A percentile compares a stretch with the other conserved stretches of the same genome.
phyloP scores from a whole-genome alignment of 805 yeast species.

The Candida ficus region DNA sequence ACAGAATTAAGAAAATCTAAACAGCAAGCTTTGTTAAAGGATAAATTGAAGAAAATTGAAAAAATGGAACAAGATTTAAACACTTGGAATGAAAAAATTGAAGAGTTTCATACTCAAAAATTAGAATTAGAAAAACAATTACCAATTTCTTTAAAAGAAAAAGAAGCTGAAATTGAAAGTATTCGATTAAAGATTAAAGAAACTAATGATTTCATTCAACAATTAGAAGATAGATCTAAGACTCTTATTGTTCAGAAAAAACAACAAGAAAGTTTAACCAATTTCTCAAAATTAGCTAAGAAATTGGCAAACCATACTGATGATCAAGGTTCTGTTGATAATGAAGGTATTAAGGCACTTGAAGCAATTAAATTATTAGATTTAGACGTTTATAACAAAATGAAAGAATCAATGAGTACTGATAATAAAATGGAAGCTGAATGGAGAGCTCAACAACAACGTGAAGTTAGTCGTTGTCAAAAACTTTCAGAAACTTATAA shows the following conservation, averaged over 20 bases:
- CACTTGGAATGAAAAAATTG: conserved; percentile 29
- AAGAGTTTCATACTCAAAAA: conserved; percentile 20
- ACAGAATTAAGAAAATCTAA: conserved; percentile 31
- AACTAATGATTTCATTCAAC: conserved; percentile 8
- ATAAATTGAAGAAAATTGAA: conserved; percentile 27
- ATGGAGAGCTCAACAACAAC: conserved; percentile 36
- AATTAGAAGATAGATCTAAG: conserved; percentile 18
- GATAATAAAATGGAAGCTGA: conserved; percentile 33
- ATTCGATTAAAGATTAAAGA: conserved; percentile 9
- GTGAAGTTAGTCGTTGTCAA: conserved; percentile 29
- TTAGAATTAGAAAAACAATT: conserved; percentile 14
- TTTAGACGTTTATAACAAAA: conserved; percentile 7
- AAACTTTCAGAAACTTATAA: conserved; percentile 21
- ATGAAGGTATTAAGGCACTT: conserved; percentile 19
- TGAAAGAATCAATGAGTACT: conserved; percentile 25
- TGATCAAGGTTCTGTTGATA: conserved; percentile 18
- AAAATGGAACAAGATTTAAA: conserved; percentile 30
- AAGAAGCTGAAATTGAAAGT: conserved; percentile 14
- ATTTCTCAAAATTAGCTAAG: conserved; percentile 13
- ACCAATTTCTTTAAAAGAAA: conserved; percentile 13
- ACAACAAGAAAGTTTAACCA: conserved; percentile 16
- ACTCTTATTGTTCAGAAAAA: conserved; percentile 14
- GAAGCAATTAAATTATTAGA: conserved; percentile 17
- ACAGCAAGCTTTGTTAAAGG: conserved; percentile 26
- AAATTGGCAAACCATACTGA: conserved; percentile 16